phyloP scores from a whole-genome alignment of 2,329 filamentous ascomycete species.

The Hysterium pulicare region DNA sequence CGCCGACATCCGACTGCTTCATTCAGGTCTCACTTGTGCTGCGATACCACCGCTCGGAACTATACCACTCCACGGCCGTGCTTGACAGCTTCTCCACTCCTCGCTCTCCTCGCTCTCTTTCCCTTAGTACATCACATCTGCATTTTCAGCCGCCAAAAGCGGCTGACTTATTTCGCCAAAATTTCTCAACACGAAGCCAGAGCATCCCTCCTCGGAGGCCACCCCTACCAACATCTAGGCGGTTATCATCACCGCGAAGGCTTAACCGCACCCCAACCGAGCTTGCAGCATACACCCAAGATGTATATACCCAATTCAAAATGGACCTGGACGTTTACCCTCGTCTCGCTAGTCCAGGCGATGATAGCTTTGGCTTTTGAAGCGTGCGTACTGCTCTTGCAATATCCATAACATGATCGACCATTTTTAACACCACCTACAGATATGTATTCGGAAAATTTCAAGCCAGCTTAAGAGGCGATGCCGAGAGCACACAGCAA shows the following conservation, averaged over 20 bases:
- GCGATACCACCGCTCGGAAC: neutral
- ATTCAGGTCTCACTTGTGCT: conserved; percentile 27
- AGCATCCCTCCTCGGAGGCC: conserved; percentile 58
- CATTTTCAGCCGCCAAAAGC: conserved; percentile 31
- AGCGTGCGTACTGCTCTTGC: conserved; percentile 60
- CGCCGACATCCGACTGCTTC: conserved; percentile 14
- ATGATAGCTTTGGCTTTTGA: conserved; percentile 79
- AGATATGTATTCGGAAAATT: conserved; percentile 91
- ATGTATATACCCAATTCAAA: conserved; percentile 77
- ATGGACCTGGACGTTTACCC: conserved; percentile 87
- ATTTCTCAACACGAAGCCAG: conserved; percentile 56
- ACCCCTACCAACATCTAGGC: conserved; percentile 45
- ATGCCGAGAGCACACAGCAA: conserved; percentile 40
- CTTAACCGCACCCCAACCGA: conserved; percentile 41
- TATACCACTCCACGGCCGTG: conserved; percentile 2
- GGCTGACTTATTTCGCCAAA: conserved; percentile 43
- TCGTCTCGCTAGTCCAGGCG: conserved; percentile 71
- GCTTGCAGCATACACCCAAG: conserved; percentile 30
- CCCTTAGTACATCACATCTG: conserved; percentile 17
- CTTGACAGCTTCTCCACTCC: conserved; percentile 19
- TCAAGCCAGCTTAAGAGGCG: conserved; percentile 56
- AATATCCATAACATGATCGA: too few species aligned
- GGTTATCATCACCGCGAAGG: conserved; percentile 45
- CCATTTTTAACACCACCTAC: too few species aligned
- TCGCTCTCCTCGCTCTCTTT: conserved; percentile 10